These are phyloP conservation scores for Wickerhamia fluorescens DNA, from an alignment of 805 yeast species.

Conservation along the genomic window DNA sequence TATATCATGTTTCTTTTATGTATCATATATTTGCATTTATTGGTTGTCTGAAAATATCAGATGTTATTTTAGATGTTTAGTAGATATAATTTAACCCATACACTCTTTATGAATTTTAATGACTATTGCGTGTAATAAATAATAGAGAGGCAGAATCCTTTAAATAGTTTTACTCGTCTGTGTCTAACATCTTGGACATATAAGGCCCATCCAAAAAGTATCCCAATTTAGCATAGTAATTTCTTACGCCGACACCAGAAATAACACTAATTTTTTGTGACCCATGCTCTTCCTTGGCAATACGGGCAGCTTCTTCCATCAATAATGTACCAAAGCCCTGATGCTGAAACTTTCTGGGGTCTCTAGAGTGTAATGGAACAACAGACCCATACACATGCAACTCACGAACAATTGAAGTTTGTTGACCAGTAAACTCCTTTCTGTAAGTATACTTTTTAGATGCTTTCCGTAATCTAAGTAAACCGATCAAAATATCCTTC, in stretches of 20 bases:
- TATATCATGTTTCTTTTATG: background rate
- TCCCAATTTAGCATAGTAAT: constrained; percentile 89
- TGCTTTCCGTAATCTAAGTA: constrained; percentile 81
- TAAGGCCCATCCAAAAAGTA: constrained; percentile 91
- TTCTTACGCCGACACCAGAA: constrained; percentile 96
- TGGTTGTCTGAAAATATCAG: no score
- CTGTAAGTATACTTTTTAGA: constrained; percentile 84
- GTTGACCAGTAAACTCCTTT: constrained; percentile 77
- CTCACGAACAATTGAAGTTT: constrained; percentile 92
- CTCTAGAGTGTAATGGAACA: constrained; percentile 92
- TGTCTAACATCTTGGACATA: constrained; percentile 64
- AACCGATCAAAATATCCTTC: constrained; percentile 90
- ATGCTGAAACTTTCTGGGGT: constrained; percentile 97
- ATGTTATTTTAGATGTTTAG: no score
- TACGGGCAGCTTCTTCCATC: constrained; percentile 98
- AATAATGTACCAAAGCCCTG: constrained; percentile 96
- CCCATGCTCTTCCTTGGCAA: constrained; percentile 93
- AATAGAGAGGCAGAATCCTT: no score
- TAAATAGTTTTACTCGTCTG: constrained; percentile 4
- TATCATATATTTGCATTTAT: no score
- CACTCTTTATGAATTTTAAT: no score
- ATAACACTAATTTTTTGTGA: constrained; percentile 87
- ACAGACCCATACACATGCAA: constrained; percentile 96
- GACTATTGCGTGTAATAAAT: no score
- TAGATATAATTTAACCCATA: no score